Conservation (phyloP, 805 yeast species). For the Myxozyma melibiosi region DNA sequence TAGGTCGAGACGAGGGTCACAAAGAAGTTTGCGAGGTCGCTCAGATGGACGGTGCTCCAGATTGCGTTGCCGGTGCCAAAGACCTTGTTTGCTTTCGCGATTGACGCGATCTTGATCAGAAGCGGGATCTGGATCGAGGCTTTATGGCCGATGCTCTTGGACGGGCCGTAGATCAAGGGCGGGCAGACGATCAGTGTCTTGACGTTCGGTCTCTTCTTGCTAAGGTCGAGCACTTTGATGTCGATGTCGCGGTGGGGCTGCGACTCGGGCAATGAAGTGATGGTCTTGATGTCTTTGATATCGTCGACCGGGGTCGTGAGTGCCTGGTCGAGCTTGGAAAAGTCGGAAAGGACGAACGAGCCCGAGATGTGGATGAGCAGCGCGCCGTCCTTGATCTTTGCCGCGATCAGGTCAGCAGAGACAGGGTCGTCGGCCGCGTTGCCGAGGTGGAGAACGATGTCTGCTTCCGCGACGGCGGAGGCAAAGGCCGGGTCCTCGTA, state of each 20-base stretch:
- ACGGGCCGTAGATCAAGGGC: constrained; percentile 43
- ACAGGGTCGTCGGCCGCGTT: constrained; percentile 39
- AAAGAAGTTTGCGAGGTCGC: constrained; percentile 44
- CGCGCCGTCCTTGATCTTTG: constrained; percentile 35
- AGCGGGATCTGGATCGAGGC: constrained; percentile 43
- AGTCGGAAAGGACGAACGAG: constrained; percentile 39
- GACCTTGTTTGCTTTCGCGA: constrained; percentile 37
- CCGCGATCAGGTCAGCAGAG: constrained; percentile 37
- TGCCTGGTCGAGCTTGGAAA: constrained; percentile 27
- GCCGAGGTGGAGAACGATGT: constrained; percentile 43
- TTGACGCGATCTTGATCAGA: constrained; percentile 35
- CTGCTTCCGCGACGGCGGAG: constrained; percentile 36
- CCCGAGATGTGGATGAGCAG: constrained; percentile 47
- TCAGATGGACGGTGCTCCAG: constrained; percentile 46
- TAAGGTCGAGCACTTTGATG: constrained; percentile 39
- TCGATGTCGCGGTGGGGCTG: constrained; percentile 46
- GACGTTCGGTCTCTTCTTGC: constrained; percentile 40
- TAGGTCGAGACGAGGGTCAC: constrained; percentile 37
- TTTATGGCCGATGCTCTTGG: constrained; percentile 42
- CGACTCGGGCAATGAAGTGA: constrained; percentile 37
- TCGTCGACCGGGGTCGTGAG: constrained; percentile 38
- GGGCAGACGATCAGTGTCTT: constrained; percentile 43
- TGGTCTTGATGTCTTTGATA: constrained; percentile 37
- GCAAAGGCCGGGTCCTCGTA: constrained; percentile 36
- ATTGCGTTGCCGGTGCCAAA: constrained; percentile 42